Evolutionary conservation across 2,329 filamentous ascomycete species (phyloP).

Genomic region (Canariomyces notabilis): DNA sequence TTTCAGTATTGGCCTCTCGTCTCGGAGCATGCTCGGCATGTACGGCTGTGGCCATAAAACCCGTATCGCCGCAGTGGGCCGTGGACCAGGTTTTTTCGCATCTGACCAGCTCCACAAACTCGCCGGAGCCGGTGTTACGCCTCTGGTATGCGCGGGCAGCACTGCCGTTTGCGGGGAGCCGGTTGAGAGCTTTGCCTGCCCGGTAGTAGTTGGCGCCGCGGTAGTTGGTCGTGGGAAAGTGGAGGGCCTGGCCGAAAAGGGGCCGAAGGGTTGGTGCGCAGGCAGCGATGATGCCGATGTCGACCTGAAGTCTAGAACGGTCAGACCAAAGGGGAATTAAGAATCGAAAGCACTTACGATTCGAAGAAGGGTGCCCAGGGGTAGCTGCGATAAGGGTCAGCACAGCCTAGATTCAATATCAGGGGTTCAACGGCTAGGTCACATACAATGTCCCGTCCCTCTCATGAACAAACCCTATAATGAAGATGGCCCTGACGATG

Average conservation of each 20-base stretch:
- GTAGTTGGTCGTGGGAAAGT: too few relatives aligned
- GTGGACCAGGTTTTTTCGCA: conserved; percentile 4
- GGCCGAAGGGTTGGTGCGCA: conserved; percentile 27
- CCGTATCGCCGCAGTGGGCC: conserved; percentile 2
- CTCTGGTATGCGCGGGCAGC: conserved; percentile 5
- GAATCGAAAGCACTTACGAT: conserved; percentile 15
- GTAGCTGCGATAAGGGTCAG: conserved; percentile 8
- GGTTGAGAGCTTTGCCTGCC: conserved; percentile 21
- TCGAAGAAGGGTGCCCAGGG: conserved; percentile 27
- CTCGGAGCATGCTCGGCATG: conserved; percentile 1
- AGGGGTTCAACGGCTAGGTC: not conserved
- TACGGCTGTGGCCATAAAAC: conserved; percentile 3
- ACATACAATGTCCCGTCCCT: conserved; percentile 26
- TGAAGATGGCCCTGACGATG: conserved; percentile 29
- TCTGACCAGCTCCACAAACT: conserved; percentile 9
- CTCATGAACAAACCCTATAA: conserved; percentile 28
- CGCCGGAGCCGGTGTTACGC: conserved; percentile 11
- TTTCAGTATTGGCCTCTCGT: not conserved
- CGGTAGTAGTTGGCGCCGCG: conserved; percentile 27
- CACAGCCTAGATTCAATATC: not conserved
- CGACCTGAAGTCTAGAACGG: conserved; percentile 23
- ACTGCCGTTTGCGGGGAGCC: conserved; percentile 11
- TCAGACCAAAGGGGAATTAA: not conserved
- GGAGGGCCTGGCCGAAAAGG: conserved; percentile 24
- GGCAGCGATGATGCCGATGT: conserved; percentile 27